Evolutionary conservation across 345 rosid species (phyloP), one percentile per base, ranked within the genome.

Genomic region (Orychophragmus violaceus): DNA sequence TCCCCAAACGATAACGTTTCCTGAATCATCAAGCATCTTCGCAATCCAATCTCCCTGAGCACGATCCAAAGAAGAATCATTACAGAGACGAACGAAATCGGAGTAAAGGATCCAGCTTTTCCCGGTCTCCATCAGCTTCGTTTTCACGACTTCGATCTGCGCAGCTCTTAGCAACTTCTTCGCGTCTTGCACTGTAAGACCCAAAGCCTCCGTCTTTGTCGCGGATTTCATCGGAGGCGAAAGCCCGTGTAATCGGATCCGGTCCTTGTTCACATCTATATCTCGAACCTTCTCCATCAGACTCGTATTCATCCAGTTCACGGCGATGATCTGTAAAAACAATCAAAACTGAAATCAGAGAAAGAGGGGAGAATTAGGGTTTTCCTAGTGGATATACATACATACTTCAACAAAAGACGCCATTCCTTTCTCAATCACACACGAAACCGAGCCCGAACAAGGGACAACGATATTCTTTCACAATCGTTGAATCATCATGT

Each of bases 91-190:
- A 12, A 89, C 79, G 42, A 82, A 85, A 27, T 89, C 99, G 6
- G 83, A 39, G 62, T 79, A 82, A 44, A 61, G 4, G 21, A 95
- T 74, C 91, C 90, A 91, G 24, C 8, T 55, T 18, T 75, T 77
- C 59, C 76, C 85, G 3, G 76, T 80, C 71, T 74, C 82, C 64
- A 82, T 67, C 70, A 91, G 58, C 83, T 74, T 84, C 72, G 83
- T 64, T 71, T 85, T 91, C 42, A 89, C 83, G 46, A 68, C 72
- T 68, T 89, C 96, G 68, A 95, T 42, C 77, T 82, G 87, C 48
- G 87, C 87, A 62, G 76, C 91, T 77, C 66, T 81, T 27, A 95
- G 41, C 68, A 95, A 23, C 83, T 91, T 95, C 87, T 80, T 87
- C 69, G 80, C 87, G 17, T 83, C 95, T 68, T 61, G 74, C 65